phyloP scores from a whole-genome alignment of 139 green algal genomes.

The Nannochloris sp. region DNA sequence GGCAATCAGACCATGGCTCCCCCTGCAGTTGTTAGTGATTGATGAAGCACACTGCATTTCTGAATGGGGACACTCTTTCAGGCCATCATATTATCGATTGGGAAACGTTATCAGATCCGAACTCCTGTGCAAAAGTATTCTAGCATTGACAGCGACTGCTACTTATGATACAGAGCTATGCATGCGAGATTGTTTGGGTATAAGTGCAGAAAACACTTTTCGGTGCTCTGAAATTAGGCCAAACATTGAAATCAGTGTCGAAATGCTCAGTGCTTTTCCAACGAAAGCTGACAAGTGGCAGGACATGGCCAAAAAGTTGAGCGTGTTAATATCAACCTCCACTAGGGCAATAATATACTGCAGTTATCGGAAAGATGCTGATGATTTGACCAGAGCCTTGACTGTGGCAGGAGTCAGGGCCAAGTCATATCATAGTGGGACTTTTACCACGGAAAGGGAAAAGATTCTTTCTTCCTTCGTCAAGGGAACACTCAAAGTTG shows the following conservation, averaged over 20 bases:
- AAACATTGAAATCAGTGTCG: constrained; percentile 70
- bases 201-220: constrained; percentile 40
- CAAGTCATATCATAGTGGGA: constrained; percentile 60
- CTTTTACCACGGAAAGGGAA: constrained; percentile 29
- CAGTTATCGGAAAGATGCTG: constrained; percentile 55
- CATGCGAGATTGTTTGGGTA: constrained; percentile 43
- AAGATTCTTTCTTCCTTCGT: constrained; percentile 47
- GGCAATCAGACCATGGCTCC: constrained; percentile 41
- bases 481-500: constrained; percentile 36
- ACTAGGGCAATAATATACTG: constrained; percentile 67
- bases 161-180: constrained; percentile 51
- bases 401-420: constrained; percentile 37
- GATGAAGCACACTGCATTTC: constrained; percentile 87
- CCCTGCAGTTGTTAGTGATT: constrained; percentile 51
- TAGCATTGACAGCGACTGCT: constrained; percentile 86
- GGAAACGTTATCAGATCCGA: constrained; percentile 49
- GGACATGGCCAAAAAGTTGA: background rate
- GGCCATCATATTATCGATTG: constrained; percentile 73
- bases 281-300: background rate
- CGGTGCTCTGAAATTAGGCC: constrained; percentile 43
- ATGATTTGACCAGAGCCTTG: constrained; percentile 50
- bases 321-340: constrained; percentile 17
- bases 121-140: constrained; percentile 44
- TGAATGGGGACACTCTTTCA: constrained; percentile 95
- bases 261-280: background rate